Evolutionary conservation across 805 yeast species (phyloP).

Genomic region (Pichia pseudocactophila): DNA sequence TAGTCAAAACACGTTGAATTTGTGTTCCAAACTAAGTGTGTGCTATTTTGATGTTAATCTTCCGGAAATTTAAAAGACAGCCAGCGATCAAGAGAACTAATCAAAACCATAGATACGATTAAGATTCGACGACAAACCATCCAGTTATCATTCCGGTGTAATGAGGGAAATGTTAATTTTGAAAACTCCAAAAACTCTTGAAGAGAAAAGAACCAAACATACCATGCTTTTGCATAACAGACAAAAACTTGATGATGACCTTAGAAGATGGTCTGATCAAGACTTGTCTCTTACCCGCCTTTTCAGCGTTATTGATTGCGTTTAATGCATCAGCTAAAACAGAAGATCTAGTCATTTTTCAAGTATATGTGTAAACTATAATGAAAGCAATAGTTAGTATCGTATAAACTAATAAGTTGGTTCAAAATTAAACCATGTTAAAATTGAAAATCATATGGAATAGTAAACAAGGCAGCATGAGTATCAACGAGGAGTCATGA

Average conservation of each 20-base stretch:
- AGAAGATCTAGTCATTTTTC: constrained; percentile 94
- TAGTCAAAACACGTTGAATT: not conserved
- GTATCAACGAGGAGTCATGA: constrained; percentile 43
- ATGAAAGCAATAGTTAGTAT: constrained; percentile 15
- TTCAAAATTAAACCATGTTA: not conserved
- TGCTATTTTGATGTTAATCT: constrained; percentile 35
- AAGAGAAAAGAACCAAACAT: constrained; percentile 26
- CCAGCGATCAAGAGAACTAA: constrained; percentile 54
- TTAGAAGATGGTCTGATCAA: constrained; percentile 96
- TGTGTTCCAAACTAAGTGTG: constrained; percentile 6
- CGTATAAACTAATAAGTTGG: not conserved
- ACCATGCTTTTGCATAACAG: constrained; percentile 98
- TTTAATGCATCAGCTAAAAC: constrained; percentile 98
- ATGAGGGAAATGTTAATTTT: not conserved
- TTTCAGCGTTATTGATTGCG: constrained; percentile 98
- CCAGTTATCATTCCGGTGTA: constrained; percentile 96
- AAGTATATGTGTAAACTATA: constrained; percentile 5
- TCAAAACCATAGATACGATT: constrained; percentile 17
- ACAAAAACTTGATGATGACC: constrained; percentile 94
- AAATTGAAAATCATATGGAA: constrained; percentile 19
- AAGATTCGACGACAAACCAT: constrained; percentile 67
- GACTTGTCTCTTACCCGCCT: constrained; percentile 98
- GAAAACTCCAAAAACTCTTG: not conserved
- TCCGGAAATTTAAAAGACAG: constrained; percentile 98
- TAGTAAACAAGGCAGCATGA: constrained; percentile 31